These are phyloP conservation scores for Lithospermum erythrorhizon DNA, from an alignment of 257 asterid genomes.

Conservation along the genomic window DNA sequence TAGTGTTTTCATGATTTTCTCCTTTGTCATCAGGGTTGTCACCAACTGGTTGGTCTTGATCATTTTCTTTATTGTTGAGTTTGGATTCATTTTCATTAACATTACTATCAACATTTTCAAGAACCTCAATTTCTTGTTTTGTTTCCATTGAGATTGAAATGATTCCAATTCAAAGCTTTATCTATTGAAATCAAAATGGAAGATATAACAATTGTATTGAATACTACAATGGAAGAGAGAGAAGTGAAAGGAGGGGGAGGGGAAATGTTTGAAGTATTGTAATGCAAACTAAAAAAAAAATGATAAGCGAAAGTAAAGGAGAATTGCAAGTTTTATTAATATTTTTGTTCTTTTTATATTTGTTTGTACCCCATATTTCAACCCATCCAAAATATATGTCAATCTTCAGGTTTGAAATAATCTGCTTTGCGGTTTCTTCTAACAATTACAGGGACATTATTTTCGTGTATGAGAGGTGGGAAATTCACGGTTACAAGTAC, in stretches of 20 bases:
- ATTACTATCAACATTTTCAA: constrained; percentile 1
- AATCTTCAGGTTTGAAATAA: constrained; percentile 21
- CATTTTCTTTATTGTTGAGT: constrained; percentile 1
- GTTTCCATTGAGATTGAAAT: constrained; percentile 28
- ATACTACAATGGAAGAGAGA: constrained; percentile 5
- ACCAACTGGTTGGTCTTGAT: neutral
- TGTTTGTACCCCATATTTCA: neutral
- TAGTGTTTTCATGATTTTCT: no score
- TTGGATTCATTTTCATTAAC: constrained; percentile 2
- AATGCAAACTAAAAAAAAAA: constrained; percentile 12
- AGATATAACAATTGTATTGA: no score
- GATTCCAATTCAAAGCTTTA: neutral
- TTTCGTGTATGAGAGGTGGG: no score
- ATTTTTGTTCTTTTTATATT: neutral
- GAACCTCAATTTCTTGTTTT: constrained; percentile 31
- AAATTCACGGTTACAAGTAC: no score
- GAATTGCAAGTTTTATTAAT: constrained; percentile 3
- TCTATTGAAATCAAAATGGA: neutral
- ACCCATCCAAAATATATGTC: neutral
- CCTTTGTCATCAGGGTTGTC: no score
- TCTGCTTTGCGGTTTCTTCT: constrained; percentile 2
- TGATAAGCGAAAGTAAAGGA: constrained; percentile 24
- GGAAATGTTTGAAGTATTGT: constrained; percentile 4
- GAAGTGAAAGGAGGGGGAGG: neutral
- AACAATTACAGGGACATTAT: neutral